Conservation (phyloP, 768 basidiomycete species). For the Austroboletus festivus region DNA sequence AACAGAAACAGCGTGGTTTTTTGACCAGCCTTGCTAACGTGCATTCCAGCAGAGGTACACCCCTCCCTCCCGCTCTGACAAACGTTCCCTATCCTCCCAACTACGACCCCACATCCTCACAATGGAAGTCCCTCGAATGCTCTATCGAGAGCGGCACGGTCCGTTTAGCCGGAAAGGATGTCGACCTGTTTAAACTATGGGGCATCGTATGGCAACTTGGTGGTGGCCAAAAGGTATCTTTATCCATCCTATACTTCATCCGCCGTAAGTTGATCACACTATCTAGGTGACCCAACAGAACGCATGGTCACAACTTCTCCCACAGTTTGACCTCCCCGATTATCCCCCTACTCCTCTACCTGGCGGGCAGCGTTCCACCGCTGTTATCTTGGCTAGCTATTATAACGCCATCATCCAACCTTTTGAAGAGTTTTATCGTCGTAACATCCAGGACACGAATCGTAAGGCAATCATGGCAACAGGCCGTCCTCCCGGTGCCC, state of each 20-base stretch:
- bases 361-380: constrained; percentile 47
- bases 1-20: constrained; percentile 60
- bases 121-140: constrained; percentile 65
- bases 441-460: constrained; percentile 57
- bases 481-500: constrained; percentile 30
- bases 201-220: constrained; percentile 56
- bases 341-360: constrained; percentile 45
- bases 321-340: constrained; percentile 61
- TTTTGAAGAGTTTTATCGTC: constrained; percentile 70
- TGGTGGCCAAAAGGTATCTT: constrained; percentile 57
- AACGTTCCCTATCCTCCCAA: constrained; percentile 51
- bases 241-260: constrained; percentile 11
- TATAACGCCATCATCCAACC: constrained; percentile 64
- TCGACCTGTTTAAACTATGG: constrained; percentile 78
- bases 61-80: constrained; percentile 73
- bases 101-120: constrained; percentile 62
- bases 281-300: constrained; percentile 49
- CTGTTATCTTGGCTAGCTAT: constrained; percentile 51
- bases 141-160: constrained; percentile 61
- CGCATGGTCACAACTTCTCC: constrained; percentile 53
- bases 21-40: constrained; percentile 56
- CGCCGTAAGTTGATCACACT: constrained; percentile 12
- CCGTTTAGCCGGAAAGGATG: constrained; percentile 67
- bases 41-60: constrained; percentile 55
- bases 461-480: constrained; percentile 48